Conservation (phyloP, 768 basidiomycete species). For the Tulasnella sp. region DNA sequence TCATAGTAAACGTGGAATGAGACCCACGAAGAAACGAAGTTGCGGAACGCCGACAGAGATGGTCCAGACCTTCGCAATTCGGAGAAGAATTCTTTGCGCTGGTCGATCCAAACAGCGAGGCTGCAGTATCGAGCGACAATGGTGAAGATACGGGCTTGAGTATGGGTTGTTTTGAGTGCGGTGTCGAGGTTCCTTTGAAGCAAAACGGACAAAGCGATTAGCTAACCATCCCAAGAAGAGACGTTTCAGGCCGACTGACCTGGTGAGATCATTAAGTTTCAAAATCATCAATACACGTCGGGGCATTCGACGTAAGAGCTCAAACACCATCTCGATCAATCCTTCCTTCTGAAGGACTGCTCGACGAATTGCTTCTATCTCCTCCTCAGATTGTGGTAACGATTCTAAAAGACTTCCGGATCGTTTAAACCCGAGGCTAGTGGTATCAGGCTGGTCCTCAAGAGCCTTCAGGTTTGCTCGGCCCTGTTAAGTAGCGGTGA, state of each 20-base stretch:
- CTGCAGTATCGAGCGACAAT: constrained; percentile 87
- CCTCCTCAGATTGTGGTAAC: constrained; percentile 59
- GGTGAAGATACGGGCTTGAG: constrained; percentile 75
- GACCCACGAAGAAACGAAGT: constrained; percentile 63
- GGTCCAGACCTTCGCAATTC: constrained; percentile 14
- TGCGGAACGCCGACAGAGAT: constrained; percentile 32
- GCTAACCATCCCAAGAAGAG: background rate
- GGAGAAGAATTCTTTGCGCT: constrained; percentile 40
- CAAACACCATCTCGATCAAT: constrained; percentile 73
- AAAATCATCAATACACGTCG: constrained; percentile 75
- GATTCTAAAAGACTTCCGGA: constrained; percentile 72
- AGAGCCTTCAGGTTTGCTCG: constrained; percentile 65
- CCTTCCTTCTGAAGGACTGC: constrained; percentile 81
- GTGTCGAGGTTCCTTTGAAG: constrained; percentile 62
- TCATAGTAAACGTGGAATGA: constrained; percentile 49
- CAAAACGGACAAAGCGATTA: background rate
- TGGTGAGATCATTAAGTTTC: constrained; percentile 78
- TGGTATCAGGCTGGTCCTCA: constrained; percentile 31
- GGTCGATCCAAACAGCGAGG: constrained; percentile 68
- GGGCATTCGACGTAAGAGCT: constrained; percentile 79
- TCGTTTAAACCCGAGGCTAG: constrained; percentile 41
- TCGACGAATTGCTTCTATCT: constrained; percentile 71
- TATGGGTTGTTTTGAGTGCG: constrained; percentile 72
- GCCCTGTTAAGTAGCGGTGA: constrained; percentile 29
- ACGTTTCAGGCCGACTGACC: constrained; percentile 36